Evolutionary conservation across 495 filamentous ascomycete genomes (phyloP), one percentile per base, ranked within the genome.

Genomic region (Staphylotrichum longicolle): DNA sequence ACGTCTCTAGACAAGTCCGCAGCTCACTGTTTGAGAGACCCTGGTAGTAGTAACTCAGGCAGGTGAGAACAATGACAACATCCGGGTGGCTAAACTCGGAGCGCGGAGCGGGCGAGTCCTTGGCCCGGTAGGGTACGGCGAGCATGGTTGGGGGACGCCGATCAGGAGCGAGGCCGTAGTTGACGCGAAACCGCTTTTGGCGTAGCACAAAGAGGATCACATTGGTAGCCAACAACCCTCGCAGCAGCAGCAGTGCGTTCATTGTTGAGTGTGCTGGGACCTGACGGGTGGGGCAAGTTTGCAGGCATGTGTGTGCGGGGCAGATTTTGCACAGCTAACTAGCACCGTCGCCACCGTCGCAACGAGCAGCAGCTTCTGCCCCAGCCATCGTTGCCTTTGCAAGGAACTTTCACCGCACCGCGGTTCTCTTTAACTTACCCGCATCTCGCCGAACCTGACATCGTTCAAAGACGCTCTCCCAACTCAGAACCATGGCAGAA

Each of bases 11-110:
- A 1, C 76, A 70, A 4, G 67, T 52, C 6, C 71, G 73, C 0
- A 91, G 68, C 6, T 91, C 80, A 0, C 79, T 70, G 46, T 83
- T 69, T 0, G 47, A 64, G 0, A 93, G 77, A 3, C 88, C 88
- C 0, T 73, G 70, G 57, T 91, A 88, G 65, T 91, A 91, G 67
- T 89, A 91, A 40, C 77, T 82, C 3, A 91, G 70, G 32, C 76
- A 87, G 0, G 89, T 91, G n/a, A 93, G 66, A 6, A 85, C 59
- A 27, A 91, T 86, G 39, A 80, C 77, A 0, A 86, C 83, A 67
- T 93, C 88, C 0, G 88, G 88, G 63, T 93, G 88, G 41, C 87
- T 86, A 70, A 88, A 91, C 63, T 92, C 89, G 0, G 89, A 83
- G 4, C 83, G 77, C 0, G 77, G 73, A 0, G 86, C 75, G 2